phyloP scores from a whole-genome alignment of 768 basidiomycete species.

The Thelephora aurantiotincta region DNA sequence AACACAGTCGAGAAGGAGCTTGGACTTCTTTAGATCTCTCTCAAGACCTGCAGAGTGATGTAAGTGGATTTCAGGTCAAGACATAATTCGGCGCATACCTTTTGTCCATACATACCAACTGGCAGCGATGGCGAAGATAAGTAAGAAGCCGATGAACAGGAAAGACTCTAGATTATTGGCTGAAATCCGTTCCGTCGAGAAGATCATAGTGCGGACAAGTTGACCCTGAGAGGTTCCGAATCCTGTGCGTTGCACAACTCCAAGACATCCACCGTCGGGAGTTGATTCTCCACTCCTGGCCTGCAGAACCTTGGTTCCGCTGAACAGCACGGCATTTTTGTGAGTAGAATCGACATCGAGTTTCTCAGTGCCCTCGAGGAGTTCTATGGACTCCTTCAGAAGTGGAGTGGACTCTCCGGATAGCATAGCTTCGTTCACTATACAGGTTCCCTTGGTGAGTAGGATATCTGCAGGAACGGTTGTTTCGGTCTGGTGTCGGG shows the following conservation, averaged over 20 bases:
- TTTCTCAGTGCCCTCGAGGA: constrained; percentile 57
- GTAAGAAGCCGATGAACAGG: constrained; percentile 94
- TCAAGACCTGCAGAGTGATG: constrained; percentile 52
- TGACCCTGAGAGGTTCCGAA: constrained; percentile 97
- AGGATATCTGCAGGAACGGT: constrained; percentile 89
- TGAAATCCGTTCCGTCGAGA: constrained; percentile 91
- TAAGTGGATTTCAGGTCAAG: background rate
- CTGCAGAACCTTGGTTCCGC: constrained; percentile 95
- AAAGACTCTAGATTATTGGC: constrained; percentile 95
- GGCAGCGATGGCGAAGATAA: constrained; percentile 95
- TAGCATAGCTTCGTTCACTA: constrained; percentile 99
- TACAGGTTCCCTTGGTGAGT: constrained; percentile 82
- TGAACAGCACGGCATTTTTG: constrained; percentile 82
- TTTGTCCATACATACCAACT: constrained; percentile 98
- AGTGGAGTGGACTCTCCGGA: constrained; percentile 97
- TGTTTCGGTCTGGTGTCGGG: constrained; percentile 64
- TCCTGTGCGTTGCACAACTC: constrained; percentile 85
- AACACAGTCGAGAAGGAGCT: constrained; percentile 88
- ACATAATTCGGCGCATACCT: constrained; percentile 34
- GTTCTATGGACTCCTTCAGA: constrained; percentile 87
- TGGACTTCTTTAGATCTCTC: constrained; percentile 85
- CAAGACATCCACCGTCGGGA: constrained; percentile 87
- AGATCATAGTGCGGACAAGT: constrained; percentile 97
- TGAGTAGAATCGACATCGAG: constrained; percentile 81
- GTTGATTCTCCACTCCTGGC: constrained; percentile 51